These are phyloP conservation scores for Talaromyces sp. DNA, from an alignment of 2,329 filamentous ascomycete species.

Conservation along the genomic window DNA sequence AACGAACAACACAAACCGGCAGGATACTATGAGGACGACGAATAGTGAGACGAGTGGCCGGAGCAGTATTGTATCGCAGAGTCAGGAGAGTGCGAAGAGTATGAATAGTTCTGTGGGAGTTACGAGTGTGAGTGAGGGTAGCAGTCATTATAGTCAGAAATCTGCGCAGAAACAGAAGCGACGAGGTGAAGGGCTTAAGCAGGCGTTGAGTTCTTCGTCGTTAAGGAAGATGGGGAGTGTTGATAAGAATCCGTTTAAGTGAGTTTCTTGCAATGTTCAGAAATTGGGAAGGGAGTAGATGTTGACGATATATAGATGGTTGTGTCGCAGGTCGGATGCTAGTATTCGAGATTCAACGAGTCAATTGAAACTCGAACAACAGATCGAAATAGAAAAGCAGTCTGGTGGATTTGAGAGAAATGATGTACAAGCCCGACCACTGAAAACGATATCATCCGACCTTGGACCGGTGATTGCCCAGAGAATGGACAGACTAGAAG, in stretches of 20 bases:
- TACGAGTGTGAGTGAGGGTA: conserved; percentile 7
- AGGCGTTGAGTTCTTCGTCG: background rate
- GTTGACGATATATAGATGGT: conserved; percentile 9
- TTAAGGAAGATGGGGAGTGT: background rate
- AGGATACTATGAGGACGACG: background rate
- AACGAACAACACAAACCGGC: background rate
- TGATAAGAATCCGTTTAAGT: conserved; percentile 17
- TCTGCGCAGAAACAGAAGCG: background rate
- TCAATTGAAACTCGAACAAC: background rate
- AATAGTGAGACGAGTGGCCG: conserved; percentile 5
- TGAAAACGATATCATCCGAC: background rate
- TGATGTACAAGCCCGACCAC: background rate
- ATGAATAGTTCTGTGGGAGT: background rate
- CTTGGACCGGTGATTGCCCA: background rate
- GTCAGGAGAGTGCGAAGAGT: conserved; percentile 1
- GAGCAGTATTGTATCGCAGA: background rate
- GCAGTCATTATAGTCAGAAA: conserved; percentile 2
- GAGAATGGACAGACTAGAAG: conserved; percentile 14
- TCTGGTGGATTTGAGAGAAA: background rate
- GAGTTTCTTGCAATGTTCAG: background rate
- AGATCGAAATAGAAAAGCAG: background rate
- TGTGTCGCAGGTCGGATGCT: conserved; percentile 9
- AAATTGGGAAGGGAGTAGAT: background rate
- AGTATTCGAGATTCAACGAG: conserved; percentile 3
- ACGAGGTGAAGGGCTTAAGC: background rate